Evolutionary conservation across 768 basidiomycete genomes (phyloP).

Genomic region (Suillus bovinus): DNA sequence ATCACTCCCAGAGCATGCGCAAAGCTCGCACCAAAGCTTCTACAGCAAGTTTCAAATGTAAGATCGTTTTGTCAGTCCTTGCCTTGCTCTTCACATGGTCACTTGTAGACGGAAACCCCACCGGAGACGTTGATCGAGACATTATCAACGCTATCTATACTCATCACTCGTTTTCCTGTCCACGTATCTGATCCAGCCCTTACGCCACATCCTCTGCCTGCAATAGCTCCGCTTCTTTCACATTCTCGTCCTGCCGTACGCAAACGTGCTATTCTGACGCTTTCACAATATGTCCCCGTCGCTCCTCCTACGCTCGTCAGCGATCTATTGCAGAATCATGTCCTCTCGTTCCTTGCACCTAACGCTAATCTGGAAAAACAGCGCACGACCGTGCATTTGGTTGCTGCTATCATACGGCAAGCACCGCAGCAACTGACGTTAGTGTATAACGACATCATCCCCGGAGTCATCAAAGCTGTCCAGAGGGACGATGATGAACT

Average conservation of each 20-base stretch:
- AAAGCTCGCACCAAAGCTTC: constrained; percentile 81
- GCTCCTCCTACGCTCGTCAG: constrained; percentile 64
- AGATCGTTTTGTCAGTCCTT: constrained; percentile 16
- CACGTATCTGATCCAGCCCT: constrained; percentile 57
- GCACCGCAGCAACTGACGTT: constrained; percentile 68
- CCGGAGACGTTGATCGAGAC: constrained; percentile 85
- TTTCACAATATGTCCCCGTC: constrained; percentile 81
- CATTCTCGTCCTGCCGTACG: constrained; percentile 83
- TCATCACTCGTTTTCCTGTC: constrained; percentile 81
- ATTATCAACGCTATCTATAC: constrained; percentile 82
- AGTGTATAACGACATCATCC: constrained; percentile 61
- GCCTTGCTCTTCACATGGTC: constrained; percentile 12
- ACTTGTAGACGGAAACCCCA: constrained; percentile 57
- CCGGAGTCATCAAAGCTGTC: constrained; percentile 67
- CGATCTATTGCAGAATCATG: constrained; percentile 55
- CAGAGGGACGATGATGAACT: constrained; percentile 82
- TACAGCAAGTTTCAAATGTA: constrained; percentile 79
- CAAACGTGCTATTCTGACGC: constrained; percentile 86
- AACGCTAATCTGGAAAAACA: constrained; percentile 65
- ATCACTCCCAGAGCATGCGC: constrained; percentile 79
- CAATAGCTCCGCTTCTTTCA: constrained; percentile 71
- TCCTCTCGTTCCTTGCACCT: constrained; percentile 58
- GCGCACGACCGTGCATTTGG: constrained; percentile 74
- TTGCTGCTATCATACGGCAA: constrained; percentile 77
- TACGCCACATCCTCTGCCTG: constrained; percentile 58